Percentiles rank a stretch among this genome's conserved stretches.
phyloP scores from a whole-genome alignment of 352 stramenopile species.

The Thraustochytrium striatum region DNA sequence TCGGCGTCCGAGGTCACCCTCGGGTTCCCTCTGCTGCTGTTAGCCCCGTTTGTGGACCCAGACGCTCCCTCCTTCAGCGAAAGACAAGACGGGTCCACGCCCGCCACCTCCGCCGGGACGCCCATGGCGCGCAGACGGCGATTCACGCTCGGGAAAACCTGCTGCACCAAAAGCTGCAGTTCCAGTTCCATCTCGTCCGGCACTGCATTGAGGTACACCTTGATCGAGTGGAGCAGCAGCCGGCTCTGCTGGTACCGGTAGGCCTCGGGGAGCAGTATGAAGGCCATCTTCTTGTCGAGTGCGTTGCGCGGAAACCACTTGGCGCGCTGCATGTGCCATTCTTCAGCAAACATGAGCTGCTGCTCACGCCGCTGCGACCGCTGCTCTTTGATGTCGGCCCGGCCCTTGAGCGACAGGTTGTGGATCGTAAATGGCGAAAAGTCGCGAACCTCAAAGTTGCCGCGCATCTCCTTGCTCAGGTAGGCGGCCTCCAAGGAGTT shows the following conservation, averaged over 20 bases:
- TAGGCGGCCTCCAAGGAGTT: slow-evolving; percentile 10
- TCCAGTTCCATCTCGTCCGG: slow-evolving; percentile 25
- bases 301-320: neutral
- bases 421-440: neutral
- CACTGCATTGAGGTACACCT: neutral
- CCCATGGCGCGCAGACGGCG: neutral
- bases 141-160: neutral
- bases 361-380: neutral
- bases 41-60: neutral
- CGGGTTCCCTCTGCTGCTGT: neutral
- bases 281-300: neutral
- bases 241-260: slow-evolving; percentile 25
- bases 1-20: neutral
- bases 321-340: neutral
- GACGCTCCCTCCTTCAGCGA: neutral
- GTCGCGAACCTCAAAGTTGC: slow-evolving; percentile 12
- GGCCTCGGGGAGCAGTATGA: neutral
- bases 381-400: slow-evolving; percentile 22
- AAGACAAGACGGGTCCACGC: no score
- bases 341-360: slow-evolving; percentile 5
- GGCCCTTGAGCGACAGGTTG: slow-evolving; percentile 1
- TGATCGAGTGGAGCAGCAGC: neutral
- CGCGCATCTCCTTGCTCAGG: slow-evolving; percentile 32
- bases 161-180: neutral
- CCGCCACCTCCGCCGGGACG: neutral